Conservation (phyloP, 2,329 filamentous ascomycete species). For the Nemania sp. region DNA sequence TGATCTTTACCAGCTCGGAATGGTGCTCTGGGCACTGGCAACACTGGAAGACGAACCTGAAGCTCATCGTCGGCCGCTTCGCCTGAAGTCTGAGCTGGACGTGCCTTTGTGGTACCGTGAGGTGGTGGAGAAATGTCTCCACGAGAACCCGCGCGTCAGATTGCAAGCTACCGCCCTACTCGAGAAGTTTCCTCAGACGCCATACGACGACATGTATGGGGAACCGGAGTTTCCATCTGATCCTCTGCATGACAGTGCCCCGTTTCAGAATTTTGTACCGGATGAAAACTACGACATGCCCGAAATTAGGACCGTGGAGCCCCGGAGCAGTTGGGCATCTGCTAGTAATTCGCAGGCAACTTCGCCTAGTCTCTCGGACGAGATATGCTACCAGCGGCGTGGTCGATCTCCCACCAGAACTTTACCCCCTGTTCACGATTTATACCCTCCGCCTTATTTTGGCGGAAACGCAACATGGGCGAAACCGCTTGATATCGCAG, state of each 20-base stretch:
- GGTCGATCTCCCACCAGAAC: constrained; percentile 61
- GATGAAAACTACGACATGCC: constrained; percentile 43
- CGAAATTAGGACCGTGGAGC: constrained; percentile 48
- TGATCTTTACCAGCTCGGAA: constrained; percentile 92
- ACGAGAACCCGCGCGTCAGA: constrained; percentile 71
- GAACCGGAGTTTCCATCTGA: constrained; percentile 41
- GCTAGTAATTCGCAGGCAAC: constrained; percentile 43
- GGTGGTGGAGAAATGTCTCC: constrained; percentile 78
- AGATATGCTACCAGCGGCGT: constrained; percentile 51
- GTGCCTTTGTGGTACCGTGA: constrained; percentile 80
- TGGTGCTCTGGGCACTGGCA: constrained; percentile 94
- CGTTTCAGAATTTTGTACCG: constrained; percentile 46
- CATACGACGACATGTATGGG: constrained; percentile 35
- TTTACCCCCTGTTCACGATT: constrained; percentile 49
- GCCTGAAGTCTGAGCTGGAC: constrained; percentile 59
- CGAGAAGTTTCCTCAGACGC: constrained; percentile 62
- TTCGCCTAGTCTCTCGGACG: constrained; percentile 44
- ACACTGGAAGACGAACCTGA: constrained; percentile 91
- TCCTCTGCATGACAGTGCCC: constrained; percentile 48
- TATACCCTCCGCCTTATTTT: constrained; percentile 39
- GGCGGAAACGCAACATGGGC: constrained; percentile 32
- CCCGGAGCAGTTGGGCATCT: constrained; percentile 50
- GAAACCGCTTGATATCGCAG: constrained; percentile 23
- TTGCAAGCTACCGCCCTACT: constrained; percentile 75
- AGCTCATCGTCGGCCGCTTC: constrained; percentile 71